phyloP scores from a whole-genome alignment of 805 yeast species.

The Gaillardinia entomophila region DNA sequence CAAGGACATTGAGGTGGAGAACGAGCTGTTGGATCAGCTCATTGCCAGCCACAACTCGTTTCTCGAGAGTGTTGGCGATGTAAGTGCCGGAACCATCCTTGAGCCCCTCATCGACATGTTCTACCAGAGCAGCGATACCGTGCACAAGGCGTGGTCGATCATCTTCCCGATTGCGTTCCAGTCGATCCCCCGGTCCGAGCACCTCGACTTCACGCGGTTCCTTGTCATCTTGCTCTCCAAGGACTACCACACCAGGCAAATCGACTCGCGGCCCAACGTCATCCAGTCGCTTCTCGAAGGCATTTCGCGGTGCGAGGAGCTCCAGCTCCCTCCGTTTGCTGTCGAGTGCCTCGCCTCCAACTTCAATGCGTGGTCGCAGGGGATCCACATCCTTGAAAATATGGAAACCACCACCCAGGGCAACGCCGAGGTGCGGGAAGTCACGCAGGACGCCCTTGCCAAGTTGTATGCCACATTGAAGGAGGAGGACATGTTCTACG shows the following conservation, averaged over 20 bases:
- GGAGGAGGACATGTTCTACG: slow-evolving; percentile 96
- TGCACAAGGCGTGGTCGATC: slow-evolving; percentile 77
- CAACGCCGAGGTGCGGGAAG: slow-evolving; percentile 70
- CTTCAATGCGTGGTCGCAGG: slow-evolving; percentile 87
- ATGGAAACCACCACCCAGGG: slow-evolving; percentile 58
- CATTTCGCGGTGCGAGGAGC: slow-evolving; percentile 60
- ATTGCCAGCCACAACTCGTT: slow-evolving; percentile 24
- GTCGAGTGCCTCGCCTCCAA: slow-evolving; percentile 83
- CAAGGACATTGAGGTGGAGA: slow-evolving; percentile 17
- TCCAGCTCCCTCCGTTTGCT: slow-evolving; percentile 90
- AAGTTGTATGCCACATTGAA: slow-evolving; percentile 84
- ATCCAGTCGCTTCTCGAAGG: slow-evolving; percentile 81
- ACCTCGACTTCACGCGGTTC: slow-evolving; percentile 77
- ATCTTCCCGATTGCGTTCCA: slow-evolving; percentile 77
- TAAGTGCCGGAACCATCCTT: slow-evolving; percentile 55
- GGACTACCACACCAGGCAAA: slow-evolving; percentile 90
- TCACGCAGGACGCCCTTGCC: slow-evolving; percentile 83
- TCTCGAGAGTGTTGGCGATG: slow-evolving; percentile 20
- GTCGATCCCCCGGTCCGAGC: slow-evolving; percentile 72
- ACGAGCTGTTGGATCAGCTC: slow-evolving; percentile 13
- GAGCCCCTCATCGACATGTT: slow-evolving; percentile 75
- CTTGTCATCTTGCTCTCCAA: slow-evolving; percentile 75
- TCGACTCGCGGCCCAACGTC: slow-evolving; percentile 80
- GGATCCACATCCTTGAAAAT: slow-evolving; percentile 77
- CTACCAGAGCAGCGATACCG: slow-evolving; percentile 73